Evolutionary conservation across 2,329 filamentous ascomycete genomes (phyloP).

Genomic region (Epichloe glyceriae): DNA sequence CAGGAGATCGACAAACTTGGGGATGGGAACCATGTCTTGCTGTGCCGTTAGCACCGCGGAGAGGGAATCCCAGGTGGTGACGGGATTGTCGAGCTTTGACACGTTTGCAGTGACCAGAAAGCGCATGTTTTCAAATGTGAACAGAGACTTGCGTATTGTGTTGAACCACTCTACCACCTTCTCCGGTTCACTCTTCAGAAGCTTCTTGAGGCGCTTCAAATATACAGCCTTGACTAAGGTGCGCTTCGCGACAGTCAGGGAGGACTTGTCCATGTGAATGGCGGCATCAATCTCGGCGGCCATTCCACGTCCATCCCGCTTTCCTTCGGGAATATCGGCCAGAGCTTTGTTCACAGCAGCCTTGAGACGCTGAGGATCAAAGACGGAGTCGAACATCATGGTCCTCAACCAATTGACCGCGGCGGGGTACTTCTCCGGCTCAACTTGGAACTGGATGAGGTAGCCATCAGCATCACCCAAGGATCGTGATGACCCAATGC

Average conservation of each 20-base stretch:
- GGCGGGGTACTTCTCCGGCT: slow-evolving; percentile 73
- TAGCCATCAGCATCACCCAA: slow-evolving; percentile 74
- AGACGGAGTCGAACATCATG: slow-evolving; percentile 78
- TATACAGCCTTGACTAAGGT: slow-evolving; percentile 81
- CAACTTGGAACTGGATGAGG: slow-evolving; percentile 70
- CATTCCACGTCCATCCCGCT: slow-evolving; percentile 69
- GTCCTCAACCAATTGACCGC: slow-evolving; percentile 75
- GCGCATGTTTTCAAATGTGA: slow-evolving; percentile 75
- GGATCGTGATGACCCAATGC: slow-evolving; percentile 52
- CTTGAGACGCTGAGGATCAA: slow-evolving; percentile 56
- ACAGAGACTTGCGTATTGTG: slow-evolving; percentile 59
- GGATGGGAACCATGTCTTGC: slow-evolving; percentile 52
- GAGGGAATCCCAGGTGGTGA: slow-evolving; percentile 59
- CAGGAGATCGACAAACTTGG: slow-evolving; percentile 56
- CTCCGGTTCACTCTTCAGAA: slow-evolving; percentile 64
- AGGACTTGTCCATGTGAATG: slow-evolving; percentile 66
- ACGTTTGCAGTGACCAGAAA: slow-evolving; percentile 75
- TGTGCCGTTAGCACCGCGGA: slow-evolving; percentile 27
- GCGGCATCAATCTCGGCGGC: slow-evolving; percentile 56
- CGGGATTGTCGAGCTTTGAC: slow-evolving; percentile 56
- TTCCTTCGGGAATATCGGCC: slow-evolving; percentile 82
- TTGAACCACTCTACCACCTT: slow-evolving; percentile 68
- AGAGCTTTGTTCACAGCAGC: slow-evolving; percentile 66
- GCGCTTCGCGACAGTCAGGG: slow-evolving; percentile 62
- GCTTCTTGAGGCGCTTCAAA: slow-evolving; percentile 69